Percentiles rank a stretch among this genome's conserved stretches.
Evolutionary conservation across 1,139 yeast genomes (phyloP).

Genomic region (Debaryomycetaceae sp.): DNA sequence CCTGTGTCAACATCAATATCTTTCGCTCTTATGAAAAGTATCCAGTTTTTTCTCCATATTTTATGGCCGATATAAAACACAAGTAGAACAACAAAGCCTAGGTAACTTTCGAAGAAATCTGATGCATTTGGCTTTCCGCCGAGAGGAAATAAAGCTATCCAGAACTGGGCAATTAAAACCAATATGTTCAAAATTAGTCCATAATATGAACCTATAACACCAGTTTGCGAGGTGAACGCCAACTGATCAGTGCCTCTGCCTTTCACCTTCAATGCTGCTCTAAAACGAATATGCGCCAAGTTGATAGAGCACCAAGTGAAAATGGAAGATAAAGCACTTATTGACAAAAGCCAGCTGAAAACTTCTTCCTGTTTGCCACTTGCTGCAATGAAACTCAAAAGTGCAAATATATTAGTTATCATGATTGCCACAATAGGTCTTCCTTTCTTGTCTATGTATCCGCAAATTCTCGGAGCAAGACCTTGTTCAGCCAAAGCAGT

Average conservation of each 20-base stretch:
- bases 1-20: slow-evolving; percentile 42
- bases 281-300: slow-evolving; percentile 32
- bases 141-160: slow-evolving; percentile 42
- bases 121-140: slow-evolving; percentile 31
- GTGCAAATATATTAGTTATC: slow-evolving; percentile 35
- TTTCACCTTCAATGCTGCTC: slow-evolving; percentile 27
- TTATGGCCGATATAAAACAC: slow-evolving; percentile 39
- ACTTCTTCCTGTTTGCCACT: slow-evolving; percentile 28
- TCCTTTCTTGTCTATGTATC: slow-evolving; percentile 41
- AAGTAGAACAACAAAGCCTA: slow-evolving; percentile 35
- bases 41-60: slow-evolving; percentile 34
- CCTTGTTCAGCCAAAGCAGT: slow-evolving; percentile 43
- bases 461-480: slow-evolving; percentile 37
- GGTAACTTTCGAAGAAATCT: slow-evolving; percentile 34
- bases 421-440: slow-evolving; percentile 41
- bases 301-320: slow-evolving; percentile 37
- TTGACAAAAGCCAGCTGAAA: slow-evolving; percentile 35
- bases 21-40: slow-evolving; percentile 26
- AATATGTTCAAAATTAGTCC: slow-evolving; percentile 25
- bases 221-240: slow-evolving; percentile 30
- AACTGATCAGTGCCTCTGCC: slow-evolving; percentile 29
- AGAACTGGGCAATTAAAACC: slow-evolving; percentile 39
- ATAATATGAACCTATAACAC: slow-evolving; percentile 29
- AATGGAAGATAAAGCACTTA: slow-evolving; percentile 35
- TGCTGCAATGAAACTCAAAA: slow-evolving; percentile 40